Conservation (phyloP, 768 basidiomycete genomes). For the Serendipita sp. region DNA sequence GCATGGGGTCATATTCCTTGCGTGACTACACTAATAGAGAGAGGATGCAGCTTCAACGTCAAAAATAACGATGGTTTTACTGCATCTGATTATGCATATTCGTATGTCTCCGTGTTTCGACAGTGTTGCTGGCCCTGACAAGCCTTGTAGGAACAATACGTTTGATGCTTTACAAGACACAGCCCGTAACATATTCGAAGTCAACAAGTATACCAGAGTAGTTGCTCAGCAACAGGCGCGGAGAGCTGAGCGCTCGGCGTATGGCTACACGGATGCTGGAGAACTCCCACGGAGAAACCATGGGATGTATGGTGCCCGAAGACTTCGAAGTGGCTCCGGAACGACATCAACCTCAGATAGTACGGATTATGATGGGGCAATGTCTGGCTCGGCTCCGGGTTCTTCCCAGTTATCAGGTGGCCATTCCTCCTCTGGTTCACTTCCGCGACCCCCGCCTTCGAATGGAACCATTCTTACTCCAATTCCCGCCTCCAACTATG, state of each 20-base stretch:
- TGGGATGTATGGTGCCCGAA: conserved; percentile 16
- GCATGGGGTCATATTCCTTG: conserved; percentile 74
- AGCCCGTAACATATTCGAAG: conserved; percentile 61
- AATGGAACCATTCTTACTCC: conserved; percentile 7
- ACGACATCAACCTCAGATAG: conserved; percentile 64
- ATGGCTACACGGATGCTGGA: not conserved
- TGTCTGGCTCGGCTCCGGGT: conserved; percentile 24
- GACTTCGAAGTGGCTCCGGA: conserved; percentile 68
- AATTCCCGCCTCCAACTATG: not conserved
- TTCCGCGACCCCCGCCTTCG: conserved; percentile 23
- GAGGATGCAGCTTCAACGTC: conserved; percentile 68
- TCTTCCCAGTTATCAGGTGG: conserved; percentile 27
- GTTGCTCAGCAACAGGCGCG: conserved; percentile 39
- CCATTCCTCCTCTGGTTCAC: conserved; percentile 47
- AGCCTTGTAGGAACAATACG: conserved; percentile 42
- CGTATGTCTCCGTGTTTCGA: conserved; percentile 30
- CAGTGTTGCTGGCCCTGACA: conserved; percentile 12
- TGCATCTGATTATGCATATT: conserved; percentile 85
- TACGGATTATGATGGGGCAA: conserved; percentile 43
- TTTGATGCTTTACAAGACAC: conserved; percentile 67
- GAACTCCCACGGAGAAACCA: conserved; percentile 8
- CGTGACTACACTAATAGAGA: conserved; percentile 73
- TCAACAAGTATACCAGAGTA: conserved; percentile 43
- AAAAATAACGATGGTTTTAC: conserved; percentile 87
- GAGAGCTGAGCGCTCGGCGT: not conserved